Evolutionary conservation across 257 asterid species (phyloP).

Genomic region (Leptodermis oblonga): DNA sequence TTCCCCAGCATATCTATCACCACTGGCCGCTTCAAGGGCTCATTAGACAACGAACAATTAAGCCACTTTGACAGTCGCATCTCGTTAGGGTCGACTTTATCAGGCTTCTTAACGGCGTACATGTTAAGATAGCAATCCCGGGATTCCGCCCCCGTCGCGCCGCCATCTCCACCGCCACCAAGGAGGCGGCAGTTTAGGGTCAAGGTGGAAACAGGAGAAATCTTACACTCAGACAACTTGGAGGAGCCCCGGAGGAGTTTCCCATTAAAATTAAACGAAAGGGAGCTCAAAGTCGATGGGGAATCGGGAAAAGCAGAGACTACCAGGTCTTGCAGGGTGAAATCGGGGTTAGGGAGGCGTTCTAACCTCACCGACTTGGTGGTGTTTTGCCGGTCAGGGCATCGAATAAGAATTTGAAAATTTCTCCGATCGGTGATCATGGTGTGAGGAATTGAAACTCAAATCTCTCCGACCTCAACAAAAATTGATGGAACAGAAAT

Average conservation of each 20-base stretch:
- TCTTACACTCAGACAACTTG: slow-evolving; percentile 21
- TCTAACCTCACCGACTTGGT: slow-evolving; percentile 42
- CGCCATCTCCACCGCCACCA: slow-evolving; percentile 98
- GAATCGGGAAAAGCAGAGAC: slow-evolving; percentile 32
- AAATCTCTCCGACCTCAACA: too few species aligned
- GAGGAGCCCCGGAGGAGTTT: slow-evolving; percentile 50
- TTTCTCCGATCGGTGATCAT: slow-evolving; percentile 28
- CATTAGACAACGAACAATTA: slow-evolving; percentile 76
- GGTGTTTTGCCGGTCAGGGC: slow-evolving; percentile 52
- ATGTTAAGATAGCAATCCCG: slow-evolving; percentile 83
- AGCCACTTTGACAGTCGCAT: slow-evolving; percentile 69
- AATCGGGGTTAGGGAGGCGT: slow-evolving; percentile 44
- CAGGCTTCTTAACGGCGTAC: slow-evolving; percentile 84
- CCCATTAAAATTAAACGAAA: slow-evolving; percentile 64
- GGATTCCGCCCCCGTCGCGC: slow-evolving; percentile 95
- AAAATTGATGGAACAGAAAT: too few species aligned
- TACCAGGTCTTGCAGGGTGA: slow-evolving; percentile 53
- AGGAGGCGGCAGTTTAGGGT: slow-evolving; percentile 47
- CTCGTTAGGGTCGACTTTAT: slow-evolving; percentile 79
- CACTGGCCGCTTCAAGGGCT: slow-evolving; percentile 71
- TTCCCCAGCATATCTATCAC: slow-evolving; percentile 81
- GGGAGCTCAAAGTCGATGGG: slow-evolving; percentile 19
- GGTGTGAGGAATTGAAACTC: background rate
- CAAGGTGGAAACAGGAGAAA: slow-evolving; percentile 57
- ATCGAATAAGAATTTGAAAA: slow-evolving; percentile 57